phyloP scores from a whole-genome alignment of 148 eudicot genomes.

The Amaranthus hypochondriacus region DNA sequence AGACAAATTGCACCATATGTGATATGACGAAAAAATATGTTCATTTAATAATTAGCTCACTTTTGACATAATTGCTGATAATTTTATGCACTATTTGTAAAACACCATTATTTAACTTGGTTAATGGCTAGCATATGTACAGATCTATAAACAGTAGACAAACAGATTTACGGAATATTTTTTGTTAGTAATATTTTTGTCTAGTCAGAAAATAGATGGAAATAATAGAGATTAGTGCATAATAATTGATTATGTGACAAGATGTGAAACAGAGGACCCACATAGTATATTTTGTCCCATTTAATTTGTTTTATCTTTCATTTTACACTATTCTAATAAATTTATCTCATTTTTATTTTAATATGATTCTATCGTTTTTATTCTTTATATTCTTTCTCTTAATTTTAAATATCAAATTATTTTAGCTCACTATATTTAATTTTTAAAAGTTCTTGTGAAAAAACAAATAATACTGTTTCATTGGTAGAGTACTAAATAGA shows the following conservation, averaged over 20 bases:
- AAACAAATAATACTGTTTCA: too few relatives aligned
- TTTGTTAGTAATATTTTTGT: neutral
- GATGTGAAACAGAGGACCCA: neutral
- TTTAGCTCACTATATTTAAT: too few relatives aligned
- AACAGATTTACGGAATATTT: neutral
- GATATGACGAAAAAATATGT: neutral
- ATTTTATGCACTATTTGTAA: neutral
- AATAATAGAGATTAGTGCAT: constrained; percentile 12
- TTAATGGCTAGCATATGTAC: neutral
- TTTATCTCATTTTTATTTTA: too few relatives aligned
- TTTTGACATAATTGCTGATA: neutral
- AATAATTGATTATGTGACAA: neutral
- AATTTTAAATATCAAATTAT: too few relatives aligned
- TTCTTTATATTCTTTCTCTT: too few relatives aligned
- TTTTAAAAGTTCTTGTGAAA: too few relatives aligned
- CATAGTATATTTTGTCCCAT: too few relatives aligned
- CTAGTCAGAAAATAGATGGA: neutral
- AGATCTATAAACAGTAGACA: neutral
- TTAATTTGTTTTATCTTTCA: too few relatives aligned
- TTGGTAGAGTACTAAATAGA: too few relatives aligned
- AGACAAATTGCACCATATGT: too few relatives aligned
- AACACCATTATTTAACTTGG: neutral
- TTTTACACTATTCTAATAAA: too few relatives aligned
- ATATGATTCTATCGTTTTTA: too few relatives aligned
- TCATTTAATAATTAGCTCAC: neutral